Percentiles rank a stretch among this genome's conserved stretches.
These are phyloP conservation scores for Amesomyces nigricolor DNA, from an alignment of 2,329 filamentous ascomycete species.

Conservation along the genomic window DNA sequence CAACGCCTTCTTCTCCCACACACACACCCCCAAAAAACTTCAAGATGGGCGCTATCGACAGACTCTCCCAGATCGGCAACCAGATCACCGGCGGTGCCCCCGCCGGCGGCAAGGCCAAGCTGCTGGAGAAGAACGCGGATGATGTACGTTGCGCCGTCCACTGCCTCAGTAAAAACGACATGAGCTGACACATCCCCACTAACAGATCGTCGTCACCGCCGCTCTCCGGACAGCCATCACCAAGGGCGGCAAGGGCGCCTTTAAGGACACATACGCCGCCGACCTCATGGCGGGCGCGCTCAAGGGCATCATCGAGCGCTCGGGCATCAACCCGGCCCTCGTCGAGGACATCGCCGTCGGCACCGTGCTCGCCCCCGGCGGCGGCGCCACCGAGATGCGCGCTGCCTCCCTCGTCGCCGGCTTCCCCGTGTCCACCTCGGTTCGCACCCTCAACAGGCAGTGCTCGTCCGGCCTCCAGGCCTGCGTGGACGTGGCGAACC, in stretches of 20 bases:
- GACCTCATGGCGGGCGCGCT: slow-evolving; percentile 83
- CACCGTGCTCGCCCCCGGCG: slow-evolving; percentile 84
- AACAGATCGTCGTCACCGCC: slow-evolving; percentile 82
- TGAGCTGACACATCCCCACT: background rate
- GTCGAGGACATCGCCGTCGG: slow-evolving; percentile 94
- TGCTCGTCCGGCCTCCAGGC: slow-evolving; percentile 92
- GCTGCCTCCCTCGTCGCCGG: slow-evolving; percentile 86
- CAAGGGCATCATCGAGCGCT: slow-evolving; percentile 74
- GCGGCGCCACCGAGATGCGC: slow-evolving; percentile 94
- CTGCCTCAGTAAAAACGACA: background rate
- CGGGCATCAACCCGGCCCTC: slow-evolving; percentile 77
- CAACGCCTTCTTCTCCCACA: background rate
- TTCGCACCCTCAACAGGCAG: slow-evolving; percentile 86
- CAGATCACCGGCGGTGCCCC: slow-evolving; percentile 46
- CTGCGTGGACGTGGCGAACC: slow-evolving; percentile 89
- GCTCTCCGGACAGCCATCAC: slow-evolving; percentile 89
- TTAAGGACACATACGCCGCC: slow-evolving; percentile 88
- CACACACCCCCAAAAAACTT: slow-evolving; percentile 1
- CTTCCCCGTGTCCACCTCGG: slow-evolving; percentile 78
- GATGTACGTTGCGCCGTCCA: slow-evolving; percentile 45
- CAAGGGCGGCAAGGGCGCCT: slow-evolving; percentile 85
- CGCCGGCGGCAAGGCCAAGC: slow-evolving; percentile 45
- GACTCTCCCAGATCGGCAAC: slow-evolving; percentile 55
- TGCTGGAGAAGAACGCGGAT: slow-evolving; percentile 61
- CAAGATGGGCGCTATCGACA: slow-evolving; percentile 43